Percentiles rank a stretch among this genome's conserved stretches.
phyloP scores from a whole-genome alignment of 2,329 filamentous ascomycete genomes.

The Knufia fluminis region DNA sequence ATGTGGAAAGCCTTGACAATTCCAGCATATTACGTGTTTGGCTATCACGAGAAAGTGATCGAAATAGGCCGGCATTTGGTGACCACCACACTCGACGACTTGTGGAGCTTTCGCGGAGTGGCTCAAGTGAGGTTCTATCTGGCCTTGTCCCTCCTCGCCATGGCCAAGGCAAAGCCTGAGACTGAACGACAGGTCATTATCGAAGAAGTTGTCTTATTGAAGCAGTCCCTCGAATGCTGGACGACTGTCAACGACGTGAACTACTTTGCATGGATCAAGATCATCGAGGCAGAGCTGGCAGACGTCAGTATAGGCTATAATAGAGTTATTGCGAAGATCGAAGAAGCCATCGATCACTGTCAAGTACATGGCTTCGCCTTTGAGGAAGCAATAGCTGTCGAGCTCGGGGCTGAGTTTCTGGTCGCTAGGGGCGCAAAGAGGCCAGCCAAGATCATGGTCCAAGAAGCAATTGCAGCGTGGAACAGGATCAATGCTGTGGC shows the following conservation, averaged over 20 bases:
- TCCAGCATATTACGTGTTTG: conserved; percentile 39
- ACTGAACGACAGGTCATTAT: conserved; percentile 40
- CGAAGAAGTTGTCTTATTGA: conserved; percentile 40
- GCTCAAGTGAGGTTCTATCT: conserved; percentile 39
- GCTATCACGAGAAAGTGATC: conserved; percentile 37
- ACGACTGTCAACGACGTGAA: conserved; percentile 49
- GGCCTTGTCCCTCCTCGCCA: conserved; percentile 34
- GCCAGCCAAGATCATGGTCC: conserved; percentile 49
- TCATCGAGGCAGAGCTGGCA: conserved; percentile 47
- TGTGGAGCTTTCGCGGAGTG: conserved; percentile 39
- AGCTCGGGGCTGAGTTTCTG: conserved; percentile 53
- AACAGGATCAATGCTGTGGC: conserved; percentile 49
- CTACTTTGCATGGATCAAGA: conserved; percentile 48
- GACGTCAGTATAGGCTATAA: conserved; percentile 41
- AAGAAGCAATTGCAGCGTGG: conserved; percentile 52
- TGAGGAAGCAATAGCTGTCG: conserved; percentile 51
- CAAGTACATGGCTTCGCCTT: conserved; percentile 49
- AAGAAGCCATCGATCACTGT: conserved; percentile 52
- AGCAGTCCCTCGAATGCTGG: conserved; percentile 45
- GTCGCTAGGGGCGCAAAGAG: conserved; percentile 48
- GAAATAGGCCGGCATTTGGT: conserved; percentile 34
- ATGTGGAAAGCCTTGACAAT: conserved; percentile 46
- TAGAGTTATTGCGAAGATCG: conserved; percentile 40
- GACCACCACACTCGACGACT: conserved; percentile 30
- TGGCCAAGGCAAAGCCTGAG: conserved; percentile 36